Evolutionary conservation across 352 stramenopile genomes (phyloP), one percentile per base, ranked within the genome.

Genomic region (Globisporangium emineosum): DNA sequence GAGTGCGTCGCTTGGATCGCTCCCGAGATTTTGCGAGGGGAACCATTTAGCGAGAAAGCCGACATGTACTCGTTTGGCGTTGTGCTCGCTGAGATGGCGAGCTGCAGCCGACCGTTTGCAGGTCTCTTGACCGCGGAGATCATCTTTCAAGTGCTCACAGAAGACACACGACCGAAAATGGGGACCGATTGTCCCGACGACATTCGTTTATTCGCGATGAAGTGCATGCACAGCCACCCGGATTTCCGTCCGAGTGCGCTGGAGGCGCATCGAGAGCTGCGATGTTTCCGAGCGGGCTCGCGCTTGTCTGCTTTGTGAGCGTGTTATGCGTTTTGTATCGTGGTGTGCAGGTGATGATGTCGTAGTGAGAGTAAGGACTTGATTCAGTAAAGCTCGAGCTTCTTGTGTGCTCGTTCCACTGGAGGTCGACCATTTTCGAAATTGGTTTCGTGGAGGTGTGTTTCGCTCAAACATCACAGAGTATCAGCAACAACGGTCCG

Each of bases 1-100:
- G 84, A 83, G 27, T 91, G 83, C 40, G 88, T 93, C 70, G 86
- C 86, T 45, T 94, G 83, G 83, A 88, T 93, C 66, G 82, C 86
- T 1, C 86, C 86, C 0, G 83, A 94, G 66, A 77, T 94, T 37
- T 60, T 94, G 50, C 76, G 84, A 1, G 82, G 86, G 6, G 86
- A 92, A 61, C 74, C 82, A 13, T 94, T 90, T 70, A 95, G 77
- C 1, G 86, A 95, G 64, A 90, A 81, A 72, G 85, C 86, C 5
- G 86, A 95, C 62, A 90, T 95, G 21, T 95, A 95, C 70, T 95
- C 86, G 49, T 93, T 95, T 59, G 86, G 86, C 19, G 83, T 93
- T 2, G 79, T 95, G 23, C 60, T 95, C 45, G 83, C 81, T 2
- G 86, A 94, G 73, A 59, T 94, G 51, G 72, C 77, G 25, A 93